Conservation (phyloP, 2,329 filamentous ascomycete species). For the Colletotrichum noveboracense region DNA sequence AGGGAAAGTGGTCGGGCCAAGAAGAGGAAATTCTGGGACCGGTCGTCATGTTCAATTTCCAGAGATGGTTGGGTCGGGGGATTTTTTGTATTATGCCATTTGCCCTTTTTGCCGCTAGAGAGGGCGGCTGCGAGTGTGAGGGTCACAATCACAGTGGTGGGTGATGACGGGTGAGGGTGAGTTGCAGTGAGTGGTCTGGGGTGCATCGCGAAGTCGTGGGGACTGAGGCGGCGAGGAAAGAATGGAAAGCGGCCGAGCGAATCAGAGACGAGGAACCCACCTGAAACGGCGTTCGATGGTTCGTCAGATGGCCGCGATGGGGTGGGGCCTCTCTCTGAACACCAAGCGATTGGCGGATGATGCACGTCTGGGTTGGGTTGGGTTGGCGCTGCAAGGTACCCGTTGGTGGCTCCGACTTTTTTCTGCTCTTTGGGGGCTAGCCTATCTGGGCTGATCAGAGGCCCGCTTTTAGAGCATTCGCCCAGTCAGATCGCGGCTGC, state of each 20-base stretch:
- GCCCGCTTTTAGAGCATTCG: not conserved
- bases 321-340: not conserved
- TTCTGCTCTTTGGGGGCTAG: not conserved
- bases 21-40: not conserved
- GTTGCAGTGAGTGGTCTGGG: not conserved
- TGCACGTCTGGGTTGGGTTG: not conserved
- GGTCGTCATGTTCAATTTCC: conserved; percentile 13
- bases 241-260: not conserved
- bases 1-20: not conserved
- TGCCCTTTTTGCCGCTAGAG: not conserved
- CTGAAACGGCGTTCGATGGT: conserved; percentile 18
- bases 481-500: not conserved
- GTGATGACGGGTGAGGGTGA: not conserved
- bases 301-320: conserved; percentile 2
- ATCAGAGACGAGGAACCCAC: conserved; percentile 2
- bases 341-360: conserved; percentile 13
- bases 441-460: not conserved
- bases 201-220: not conserved
- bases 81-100: not conserved
- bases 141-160: not conserved
- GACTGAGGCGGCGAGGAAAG: not conserved
- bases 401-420: not conserved
- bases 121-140: not conserved
- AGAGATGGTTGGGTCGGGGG: not conserved
- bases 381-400: conserved; percentile 21